Percentiles rank a stretch among this genome's conserved stretches.
phyloP scores from a whole-genome alignment of 805 yeast species.

The Kazachstania psychrophila region DNA sequence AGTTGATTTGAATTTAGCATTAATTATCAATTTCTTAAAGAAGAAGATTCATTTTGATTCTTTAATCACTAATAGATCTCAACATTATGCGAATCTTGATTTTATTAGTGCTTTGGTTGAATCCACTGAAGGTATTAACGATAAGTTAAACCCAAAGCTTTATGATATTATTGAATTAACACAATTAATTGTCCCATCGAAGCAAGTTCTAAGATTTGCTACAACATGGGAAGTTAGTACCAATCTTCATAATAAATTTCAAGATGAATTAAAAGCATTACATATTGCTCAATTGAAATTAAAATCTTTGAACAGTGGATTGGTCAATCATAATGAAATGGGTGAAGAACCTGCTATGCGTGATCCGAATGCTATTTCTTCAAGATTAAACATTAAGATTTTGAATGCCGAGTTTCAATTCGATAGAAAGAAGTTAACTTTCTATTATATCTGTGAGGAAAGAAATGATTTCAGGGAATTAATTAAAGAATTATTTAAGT shows the following conservation, averaged over 20 bases:
- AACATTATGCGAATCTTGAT: slow-evolving; percentile 23
- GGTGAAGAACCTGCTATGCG: slow-evolving; percentile 5
- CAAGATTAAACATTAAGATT: slow-evolving; percentile 44
- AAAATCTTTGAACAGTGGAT: slow-evolving; percentile 27
- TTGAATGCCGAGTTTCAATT: slow-evolving; percentile 75
- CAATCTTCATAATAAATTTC: slow-evolving; percentile 52
- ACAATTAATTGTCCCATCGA: slow-evolving; percentile 60
- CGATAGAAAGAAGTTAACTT: slow-evolving; percentile 68
- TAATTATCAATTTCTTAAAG: slow-evolving; percentile 63
- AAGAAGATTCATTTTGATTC: slow-evolving; percentile 52
- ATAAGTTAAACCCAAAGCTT: slow-evolving; percentile 24
- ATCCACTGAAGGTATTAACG: slow-evolving; percentile 18
- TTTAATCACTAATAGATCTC: slow-evolving; percentile 24
- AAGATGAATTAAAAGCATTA: slow-evolving; percentile 65
- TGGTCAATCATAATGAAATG: slow-evolving; percentile 7
- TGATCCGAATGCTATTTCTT: slow-evolving; percentile 17
- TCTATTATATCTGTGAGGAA: slow-evolving; percentile 56
- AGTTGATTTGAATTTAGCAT: slow-evolving; percentile 54
- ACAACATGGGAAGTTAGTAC: slow-evolving; percentile 55
- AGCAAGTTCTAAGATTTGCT: slow-evolving; percentile 69
- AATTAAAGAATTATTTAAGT: slow-evolving; percentile 64
- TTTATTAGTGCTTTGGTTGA: slow-evolving; percentile 24
- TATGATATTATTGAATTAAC: slow-evolving; percentile 38
- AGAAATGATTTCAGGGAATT: slow-evolving; percentile 66
- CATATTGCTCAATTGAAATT: slow-evolving; percentile 54